Evolutionary conservation across 2,329 filamentous ascomycete species (phyloP), one percentile per base, ranked within the genome.

Genomic region (Alternaria sp.): DNA sequence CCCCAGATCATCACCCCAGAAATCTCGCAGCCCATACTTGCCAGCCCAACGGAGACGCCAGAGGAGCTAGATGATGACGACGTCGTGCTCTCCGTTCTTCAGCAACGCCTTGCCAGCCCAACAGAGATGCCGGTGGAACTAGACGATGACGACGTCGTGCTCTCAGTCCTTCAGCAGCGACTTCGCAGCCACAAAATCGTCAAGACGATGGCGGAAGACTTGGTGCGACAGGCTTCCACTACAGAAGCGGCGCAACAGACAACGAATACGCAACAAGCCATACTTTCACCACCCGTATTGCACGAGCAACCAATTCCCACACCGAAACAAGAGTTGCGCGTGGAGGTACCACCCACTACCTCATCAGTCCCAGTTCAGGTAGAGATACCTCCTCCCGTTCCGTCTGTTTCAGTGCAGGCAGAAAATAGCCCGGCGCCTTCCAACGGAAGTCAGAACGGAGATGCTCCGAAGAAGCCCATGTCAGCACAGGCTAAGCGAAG

Each of bases 401-500:
- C 36, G 13, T 25, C 21, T 1, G 12, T 11, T 23, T 1, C 50
- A 4, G 21, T 21, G 8, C 4, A 51, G 19, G 5, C 3, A 11
- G 19, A 9, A 47, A 11, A 21, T 28, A 10, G 7, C 23, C 13
- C 30, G 12, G 19, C 26, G 12, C 21, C 45, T 11, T 46, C 26
- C 1, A 43, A 36, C 17, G 23, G 26, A n/a, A 54, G 28, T 17
- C 46, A 49, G 11, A 28, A 51, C 12, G 15, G 23, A 1, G 23
- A 10, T 45, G 52, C 3, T 3, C 32, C 21, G 52, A 61, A 50
- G 12, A 64, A 61, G 21, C 60, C 69, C 6, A 67, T 70, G 63
- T 67, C 70, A 8, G 68, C 73, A 7, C 67, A 74, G 57, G 70
- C 69, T 9, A 77, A 71, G 32, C 62, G 76, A 40, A 65, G 73